Conservation (phyloP, 164 flowering plant genomes). For the Nymphaea thermarum region DNA sequence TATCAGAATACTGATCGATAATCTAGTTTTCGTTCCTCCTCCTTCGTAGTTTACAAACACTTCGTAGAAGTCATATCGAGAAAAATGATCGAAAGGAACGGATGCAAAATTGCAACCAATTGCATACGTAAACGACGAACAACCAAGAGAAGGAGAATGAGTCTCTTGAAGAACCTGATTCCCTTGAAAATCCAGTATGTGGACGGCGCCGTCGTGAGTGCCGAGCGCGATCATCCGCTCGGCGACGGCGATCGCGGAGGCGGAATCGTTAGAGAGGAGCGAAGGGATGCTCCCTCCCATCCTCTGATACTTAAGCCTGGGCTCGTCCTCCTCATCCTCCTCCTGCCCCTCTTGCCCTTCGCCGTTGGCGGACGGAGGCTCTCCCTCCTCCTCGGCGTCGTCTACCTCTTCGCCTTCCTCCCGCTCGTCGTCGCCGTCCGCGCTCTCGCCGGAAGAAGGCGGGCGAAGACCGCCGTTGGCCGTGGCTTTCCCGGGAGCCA, state of each 20-base stretch:
- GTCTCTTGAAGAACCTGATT: constrained; percentile 43
- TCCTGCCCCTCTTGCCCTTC: constrained; percentile 50
- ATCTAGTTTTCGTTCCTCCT: no score
- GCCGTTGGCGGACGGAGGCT: constrained; percentile 36
- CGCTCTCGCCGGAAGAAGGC: background rate
- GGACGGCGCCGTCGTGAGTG: constrained; percentile 77
- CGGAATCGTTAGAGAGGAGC: constrained; percentile 60
- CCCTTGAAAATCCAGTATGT: constrained; percentile 92
- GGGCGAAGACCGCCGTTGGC: background rate
- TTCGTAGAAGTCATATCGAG: no score
- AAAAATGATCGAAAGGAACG: no score
- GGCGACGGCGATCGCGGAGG: constrained; percentile 80
- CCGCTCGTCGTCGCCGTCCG: background rate
- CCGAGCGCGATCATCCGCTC: constrained; percentile 99
- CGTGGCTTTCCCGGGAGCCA: background rate
- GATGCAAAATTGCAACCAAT: no score
- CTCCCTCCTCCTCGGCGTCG: constrained; percentile 49
- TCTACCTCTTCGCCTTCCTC: constrained; percentile 63
- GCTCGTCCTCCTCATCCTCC: constrained; percentile 93
- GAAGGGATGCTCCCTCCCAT: constrained; percentile 91
- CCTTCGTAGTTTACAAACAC: no score
- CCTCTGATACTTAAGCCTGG: constrained; percentile 93
- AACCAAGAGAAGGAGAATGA: background rate
- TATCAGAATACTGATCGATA: no score
- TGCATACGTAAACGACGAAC: no score